Base-by-base conservation (phyloP, 768 basidiomycete genomes). In the Suillus subaureus region DNA sequence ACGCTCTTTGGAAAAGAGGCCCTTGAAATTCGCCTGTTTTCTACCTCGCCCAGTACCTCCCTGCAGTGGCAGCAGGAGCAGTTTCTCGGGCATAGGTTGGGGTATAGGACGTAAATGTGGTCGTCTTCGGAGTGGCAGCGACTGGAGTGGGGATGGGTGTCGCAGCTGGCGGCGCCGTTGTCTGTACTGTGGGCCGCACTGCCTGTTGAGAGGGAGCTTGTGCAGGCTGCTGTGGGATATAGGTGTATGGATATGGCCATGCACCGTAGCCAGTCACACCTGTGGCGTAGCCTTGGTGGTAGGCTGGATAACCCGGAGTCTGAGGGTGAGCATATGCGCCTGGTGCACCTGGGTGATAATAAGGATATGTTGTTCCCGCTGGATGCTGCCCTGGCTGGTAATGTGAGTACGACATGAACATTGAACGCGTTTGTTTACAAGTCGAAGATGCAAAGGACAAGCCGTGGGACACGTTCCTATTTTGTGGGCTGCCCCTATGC, bases 1-100 rank as follows among this genome's bases (percentile, higher is more conserved):
- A 93, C 92, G 77, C 79, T 94, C 92, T 85, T 92, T 93, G 2
- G 87, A 83, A 71, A 94, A 94, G 63, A 91, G 74, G 3, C 92
- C 93, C 69, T 86, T 90, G 70, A 89, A 79, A 72, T 85, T 90
- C 35, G 89, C 84, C 71, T 88, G 86, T 74, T 87, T 90, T 70
- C 87, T 82, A 61, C 84, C 83, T 35, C 90, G 81, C 43, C 81
- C 81, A 45, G 80, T 72, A 1, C 76, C 74, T 49, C 81, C 78
- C 79, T 43, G 80, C 77, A 18, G 77, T 74, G 15, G 81, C 71
- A 23, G 80, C 71, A 31, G 80, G 78, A 12, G 74, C 78, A 39
- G 76, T 82, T 64, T 91, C 90, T 55, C 87, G 78, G 39, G 73
- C 70, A 61, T 83, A 79, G 2, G 82, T 78, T 37, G 88, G 85